Evolutionary conservation across 768 basidiomycete genomes (phyloP), one percentile per base, ranked within the genome.

Genomic region (Lactifluus echinatus): DNA sequence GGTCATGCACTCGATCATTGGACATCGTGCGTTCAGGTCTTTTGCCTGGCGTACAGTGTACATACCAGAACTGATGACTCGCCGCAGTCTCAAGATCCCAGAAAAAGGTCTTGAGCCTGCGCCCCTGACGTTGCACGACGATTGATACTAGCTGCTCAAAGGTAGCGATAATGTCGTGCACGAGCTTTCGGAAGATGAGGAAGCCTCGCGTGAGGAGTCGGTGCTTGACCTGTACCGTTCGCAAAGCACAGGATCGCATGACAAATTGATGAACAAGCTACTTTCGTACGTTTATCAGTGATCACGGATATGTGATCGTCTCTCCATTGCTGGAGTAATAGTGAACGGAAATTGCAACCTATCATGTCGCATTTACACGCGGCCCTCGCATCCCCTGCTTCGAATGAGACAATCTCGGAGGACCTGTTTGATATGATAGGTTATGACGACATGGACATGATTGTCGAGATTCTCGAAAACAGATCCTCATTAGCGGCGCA

Each of bases 401-500:
- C 74, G 5, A 76, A 86, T 61, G 89, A 93, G 29, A 81, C 79
- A 21, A 86, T 96, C 29, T 87, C 90, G 26, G 80, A 73, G 26
- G 86, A 90, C 63, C 68, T 97, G 10, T 80, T 79, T 8, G 93
- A 96, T 58, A 72, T 89, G 10, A 68, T 94, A 46, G 95, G 93
- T 2, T 90, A 85, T 67, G 89, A 95, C 49, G 79, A 86, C 17
- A 81, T 97, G 47, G 89, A 90, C 26, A 72, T 93, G 33, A 82
- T 87, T 8, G 79, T 79, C 71, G 79, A 87, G 40, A 77, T 96
- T 26, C 69, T 96, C 2, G 66, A 73, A 17, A 75, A 82, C 29
- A 82, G 93, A 21, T 59, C 63, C 7, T 66, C 69, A 1, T 66
- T 85, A 31, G 73, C 70, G 28, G 62, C 73, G 62, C 73, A 83